Evolutionary conservation across 768 basidiomycete species (phyloP), one percentile per base, ranked within the genome.

Genomic region (Suillus americanus): DNA sequence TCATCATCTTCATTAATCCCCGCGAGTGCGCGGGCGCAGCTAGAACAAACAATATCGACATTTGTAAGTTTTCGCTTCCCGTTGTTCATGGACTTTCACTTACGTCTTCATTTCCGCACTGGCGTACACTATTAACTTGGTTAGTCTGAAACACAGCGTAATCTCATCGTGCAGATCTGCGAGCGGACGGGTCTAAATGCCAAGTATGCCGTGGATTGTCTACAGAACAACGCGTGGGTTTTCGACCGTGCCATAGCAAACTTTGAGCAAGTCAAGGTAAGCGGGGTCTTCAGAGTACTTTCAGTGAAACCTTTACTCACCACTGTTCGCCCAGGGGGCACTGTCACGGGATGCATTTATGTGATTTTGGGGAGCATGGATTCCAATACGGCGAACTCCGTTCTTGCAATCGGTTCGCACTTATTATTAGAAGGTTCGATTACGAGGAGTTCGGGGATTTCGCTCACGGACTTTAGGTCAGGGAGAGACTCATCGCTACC

Each of bases 191-290:
- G 88, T 25, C 81, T 99, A 71, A 97, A 92, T 65, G 85, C 85
- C 18, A 83, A 85, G 69, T 97, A 87, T 71, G 85, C 94, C 7
- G 79, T 90, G n/a, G 89, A 97, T 65, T 98, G 97, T 73, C 76
- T 99, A 65, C 81, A 86, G 68, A 88, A 87, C 57, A 97, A 96
- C 72, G 86, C 79, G 9, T 99, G 95, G 95, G 86, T 95, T 72
- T 70, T 92, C 60, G 87, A 88, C 53, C 82, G 83, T 64, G 97
- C 97, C 0, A 72, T 94, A 30, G 83, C 84, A 59, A 96, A 97
- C 72, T 99, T 95, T 76, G 88, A 94, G 71, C 83, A 91, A 74
- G 91, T 98, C 70, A 92, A 91, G 86, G 92, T 92, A 67, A 64
- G 87, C 79, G 61, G 59, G 4, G 2, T 30, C 56, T 23, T 14